phyloP scores from a whole-genome alignment of 2,329 filamentous ascomycete species.

The Apiospora phragmitis region DNA sequence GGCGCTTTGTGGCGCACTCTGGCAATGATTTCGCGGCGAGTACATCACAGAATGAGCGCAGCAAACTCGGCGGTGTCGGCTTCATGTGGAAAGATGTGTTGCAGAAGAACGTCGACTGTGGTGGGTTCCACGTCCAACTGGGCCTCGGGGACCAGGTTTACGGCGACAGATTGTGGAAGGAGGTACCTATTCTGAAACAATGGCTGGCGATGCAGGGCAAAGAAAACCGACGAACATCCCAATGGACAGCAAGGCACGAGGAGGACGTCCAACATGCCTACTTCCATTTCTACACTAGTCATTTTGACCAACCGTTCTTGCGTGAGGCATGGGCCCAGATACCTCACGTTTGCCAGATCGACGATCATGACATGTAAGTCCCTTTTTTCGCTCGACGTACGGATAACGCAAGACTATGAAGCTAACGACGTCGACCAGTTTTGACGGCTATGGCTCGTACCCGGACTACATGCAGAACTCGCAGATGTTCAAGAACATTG shows the following conservation, averaged over 20 bases:
- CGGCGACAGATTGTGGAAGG: slow-evolving; percentile 93
- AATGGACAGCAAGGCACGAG: slow-evolving; percentile 92
- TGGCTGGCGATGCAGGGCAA: slow-evolving; percentile 94
- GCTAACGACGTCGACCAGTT: slow-evolving; percentile 53
- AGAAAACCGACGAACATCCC: slow-evolving; percentile 84
- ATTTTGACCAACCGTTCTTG: slow-evolving; percentile 95
- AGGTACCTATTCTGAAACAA: slow-evolving; percentile 89
- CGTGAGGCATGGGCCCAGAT: slow-evolving; percentile 97
- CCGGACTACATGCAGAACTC: slow-evolving; percentile 98
- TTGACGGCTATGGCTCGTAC: slow-evolving; percentile 96
- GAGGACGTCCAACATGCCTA: slow-evolving; percentile 96
- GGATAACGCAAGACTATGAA: not conserved
- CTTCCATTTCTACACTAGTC: slow-evolving; percentile 98
- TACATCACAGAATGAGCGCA: slow-evolving; percentile 82
- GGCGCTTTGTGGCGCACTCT: slow-evolving; percentile 94
- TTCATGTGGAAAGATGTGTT: slow-evolving; percentile 99
- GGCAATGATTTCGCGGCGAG: slow-evolving; percentile 93
- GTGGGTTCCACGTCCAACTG: slow-evolving; percentile 92
- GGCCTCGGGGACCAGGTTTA: slow-evolving; percentile 95
- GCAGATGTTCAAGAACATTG: slow-evolving; percentile 97
- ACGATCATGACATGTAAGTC: slow-evolving; percentile 96
- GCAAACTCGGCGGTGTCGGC: slow-evolving; percentile 82
- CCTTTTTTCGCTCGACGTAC: too few relatives aligned
- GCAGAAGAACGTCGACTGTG: slow-evolving; percentile 94
- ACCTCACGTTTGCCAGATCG: slow-evolving; percentile 86